Base-by-base conservation (phyloP, 2,329 filamentous ascomycete genomes). In the Rosellinia necatrix region DNA sequence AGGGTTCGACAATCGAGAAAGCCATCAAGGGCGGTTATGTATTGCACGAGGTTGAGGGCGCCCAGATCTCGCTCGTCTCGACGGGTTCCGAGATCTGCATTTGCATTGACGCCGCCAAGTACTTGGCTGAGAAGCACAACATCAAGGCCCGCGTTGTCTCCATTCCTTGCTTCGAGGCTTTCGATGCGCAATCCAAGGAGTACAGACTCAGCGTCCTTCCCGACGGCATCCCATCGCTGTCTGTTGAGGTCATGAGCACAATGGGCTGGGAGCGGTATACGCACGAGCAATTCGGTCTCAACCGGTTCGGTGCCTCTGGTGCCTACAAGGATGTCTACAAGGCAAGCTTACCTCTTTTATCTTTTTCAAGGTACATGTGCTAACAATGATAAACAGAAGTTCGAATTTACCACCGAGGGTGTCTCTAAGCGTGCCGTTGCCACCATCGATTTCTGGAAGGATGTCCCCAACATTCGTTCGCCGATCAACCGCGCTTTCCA, bases 201-300 rank as follows among this genome's bases (percentile, higher is more conserved):
- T 99, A 99, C 87, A 88, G 87, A 75, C 88, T 99, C 67, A 89
- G 87, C 66, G 90, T 96, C 65, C 86, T 99, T 62, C 94, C 93
- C 69, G 92, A 97, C 74, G 92, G 92, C 66, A 93, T 97, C 74
- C 93, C 94, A 66, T 86, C 92, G 61, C 77, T 99, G 76, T 96
- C 90, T 53, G 90, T 99, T 67, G 94, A 99, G 83, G 92, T 92
- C 75, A 96, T 96, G 90, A 89, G 85, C 77, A 99, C 94, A 67
- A 87, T 97, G 78, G 94, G 94, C 68, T 99, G 94, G 94, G 92
- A 97, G 85, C 90, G 93, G 77, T 99, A 97, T 81, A 90, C 92
- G 58, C 93, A 99, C 80, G 94, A 99, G 86, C 94, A 99, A 82
- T 99, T 99, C 72, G 94, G 94, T 75, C 87, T 99, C 66, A 99